Evolutionary conservation across 305 asterid species (phyloP).

Genomic region (Solanum hybrid): DNA sequence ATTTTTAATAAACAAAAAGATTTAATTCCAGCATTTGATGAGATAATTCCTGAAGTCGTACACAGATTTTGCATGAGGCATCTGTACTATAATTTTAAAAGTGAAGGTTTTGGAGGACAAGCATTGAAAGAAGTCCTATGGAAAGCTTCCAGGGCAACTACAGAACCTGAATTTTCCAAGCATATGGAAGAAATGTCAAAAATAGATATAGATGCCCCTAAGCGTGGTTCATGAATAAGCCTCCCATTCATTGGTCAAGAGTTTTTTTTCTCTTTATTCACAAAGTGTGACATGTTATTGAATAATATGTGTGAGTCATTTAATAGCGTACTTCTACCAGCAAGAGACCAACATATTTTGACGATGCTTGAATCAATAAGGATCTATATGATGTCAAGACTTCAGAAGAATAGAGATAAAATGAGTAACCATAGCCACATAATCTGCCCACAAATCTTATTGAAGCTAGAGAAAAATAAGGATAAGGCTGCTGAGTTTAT

Average conservation of each 20-base stretch:
- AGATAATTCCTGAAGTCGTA: neutral
- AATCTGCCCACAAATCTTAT: neutral
- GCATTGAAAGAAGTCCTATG: neutral
- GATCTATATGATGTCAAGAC: neutral
- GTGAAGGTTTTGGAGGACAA: neutral
- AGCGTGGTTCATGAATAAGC: neutral
- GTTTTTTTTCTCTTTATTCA: neutral
- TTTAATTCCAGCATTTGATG: neutral
- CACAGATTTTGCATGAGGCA: neutral
- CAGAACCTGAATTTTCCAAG: neutral
- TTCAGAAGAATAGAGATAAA: neutral
- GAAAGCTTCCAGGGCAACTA: neutral
- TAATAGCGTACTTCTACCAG: neutral
- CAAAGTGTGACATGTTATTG: neutral
- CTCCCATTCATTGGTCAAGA: neutral
- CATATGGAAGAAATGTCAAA: neutral
- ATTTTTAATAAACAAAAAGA: too few relatives aligned
- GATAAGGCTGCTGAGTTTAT: neutral
- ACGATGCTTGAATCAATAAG: neutral
- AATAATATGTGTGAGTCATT: neutral
- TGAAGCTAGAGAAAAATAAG: neutral
- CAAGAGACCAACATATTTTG: neutral
- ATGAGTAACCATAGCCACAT: neutral
- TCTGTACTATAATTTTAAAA: too few relatives aligned
- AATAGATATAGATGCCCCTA: neutral